Conservation (phyloP, 805 yeast genomes). For the Komagataella mondaviorum region DNA sequence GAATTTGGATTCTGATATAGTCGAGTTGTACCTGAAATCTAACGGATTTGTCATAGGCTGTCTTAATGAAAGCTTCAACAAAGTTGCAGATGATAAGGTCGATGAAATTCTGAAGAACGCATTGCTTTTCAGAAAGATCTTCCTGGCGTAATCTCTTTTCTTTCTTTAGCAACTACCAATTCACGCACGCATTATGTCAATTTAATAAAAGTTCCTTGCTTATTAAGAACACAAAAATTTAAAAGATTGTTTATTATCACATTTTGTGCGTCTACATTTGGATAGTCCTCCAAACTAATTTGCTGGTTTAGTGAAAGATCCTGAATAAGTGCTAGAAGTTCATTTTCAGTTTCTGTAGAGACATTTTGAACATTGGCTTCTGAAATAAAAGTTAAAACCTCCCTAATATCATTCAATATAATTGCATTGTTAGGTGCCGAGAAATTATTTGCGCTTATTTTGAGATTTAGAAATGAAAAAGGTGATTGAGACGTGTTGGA, state of each 20-base stretch:
- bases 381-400: background rate
- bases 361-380: background rate
- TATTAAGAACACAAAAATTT: background rate
- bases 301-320: background rate
- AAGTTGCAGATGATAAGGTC: conserved; percentile 21
- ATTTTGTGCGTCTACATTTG: background rate
- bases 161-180: too few relatives aligned
- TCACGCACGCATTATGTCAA: background rate
- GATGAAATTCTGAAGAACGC: conserved; percentile 33
- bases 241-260: background rate
- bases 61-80: conserved; percentile 21
- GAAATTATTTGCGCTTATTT: background rate
- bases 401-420: background rate
- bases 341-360: background rate
- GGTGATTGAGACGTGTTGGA: background rate
- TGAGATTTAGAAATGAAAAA: background rate
- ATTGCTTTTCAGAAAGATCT: conserved; percentile 33
- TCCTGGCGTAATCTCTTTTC: conserved; percentile 13
- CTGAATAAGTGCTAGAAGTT: background rate
- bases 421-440: background rate
- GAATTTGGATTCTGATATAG: conserved; percentile 6
- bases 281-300: background rate
- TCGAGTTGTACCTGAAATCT: conserved; percentile 32
- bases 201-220: background rate
- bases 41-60: conserved; percentile 40